Base-by-base conservation (phyloP, 2,329 filamentous ascomycete genomes). In the Ampelomyces quisqualis region DNA sequence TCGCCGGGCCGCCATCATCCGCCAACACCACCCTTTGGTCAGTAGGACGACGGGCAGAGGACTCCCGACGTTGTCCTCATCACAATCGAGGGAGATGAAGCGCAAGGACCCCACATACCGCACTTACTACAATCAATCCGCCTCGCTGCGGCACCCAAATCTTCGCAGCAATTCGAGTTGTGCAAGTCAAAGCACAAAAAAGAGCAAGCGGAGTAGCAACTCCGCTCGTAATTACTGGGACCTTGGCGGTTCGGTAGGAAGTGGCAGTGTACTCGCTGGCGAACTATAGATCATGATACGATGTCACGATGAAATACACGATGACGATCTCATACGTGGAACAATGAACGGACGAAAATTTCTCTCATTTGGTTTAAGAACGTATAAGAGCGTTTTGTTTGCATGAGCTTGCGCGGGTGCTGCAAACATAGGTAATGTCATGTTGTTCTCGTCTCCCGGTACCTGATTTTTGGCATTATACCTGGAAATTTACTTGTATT, bases 191-290 rank as follows among this genome's bases (percentile, higher is more conserved):
- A 94, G 88, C 67, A 88, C 88, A 6, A 84, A 85, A 64, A 82
- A 84, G 55, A 88, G 81, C 22, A 83, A 81, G 26, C 76, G 67
- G 4, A 87, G 82, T 56, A 84, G 81, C 51, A 78, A 81, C 22
- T 90, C 86, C 30, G 88, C 84, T 31, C 75, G 89, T 38, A 88
- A 95, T 64, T 96, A 94, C 67, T 96, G 90, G 90, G 90, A 95
- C 65, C 81, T 95, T 51, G 88, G 88, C 18, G 86, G 82, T 5
- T 90, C 83, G 55, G 78, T 89, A 17, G 87, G 86, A 2, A 90
- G 86, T 40, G 85, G 85, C 3, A 71, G 72, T 45, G 60, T 66
- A 4, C 45, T 65, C 18, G 62, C 57, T 29, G 59, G 57, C 6
- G 62, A 67, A 31, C 52, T 51, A 7, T 64, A 55, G 31, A 35